Conservation (phyloP, 257 asterid genomes). For the Eustoma russellianum region DNA sequence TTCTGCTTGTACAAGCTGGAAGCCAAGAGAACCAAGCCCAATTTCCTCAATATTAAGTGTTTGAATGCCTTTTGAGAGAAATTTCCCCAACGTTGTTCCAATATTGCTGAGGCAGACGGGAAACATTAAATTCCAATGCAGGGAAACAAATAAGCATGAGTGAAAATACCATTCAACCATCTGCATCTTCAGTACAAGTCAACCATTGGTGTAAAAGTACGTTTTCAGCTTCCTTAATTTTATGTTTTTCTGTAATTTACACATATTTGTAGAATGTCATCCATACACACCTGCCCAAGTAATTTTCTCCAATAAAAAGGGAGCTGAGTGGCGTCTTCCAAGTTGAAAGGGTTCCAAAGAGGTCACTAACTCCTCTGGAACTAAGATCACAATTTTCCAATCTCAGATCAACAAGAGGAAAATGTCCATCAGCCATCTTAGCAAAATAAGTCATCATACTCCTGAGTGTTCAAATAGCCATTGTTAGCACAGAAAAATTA, state of each 20-base stretch:
- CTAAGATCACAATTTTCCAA: slow-evolving; percentile 78
- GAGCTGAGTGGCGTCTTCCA: slow-evolving; percentile 52
- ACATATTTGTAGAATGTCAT: slow-evolving; percentile 4
- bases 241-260: too few species aligned
- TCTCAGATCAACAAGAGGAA: slow-evolving; percentile 55
- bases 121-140: slow-evolving; percentile 5
- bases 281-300: slow-evolving; percentile 69
- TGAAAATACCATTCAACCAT: too few species aligned
- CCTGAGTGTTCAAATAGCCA: slow-evolving; percentile 30
- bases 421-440: slow-evolving; percentile 40
- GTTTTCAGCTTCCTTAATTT: too few species aligned
- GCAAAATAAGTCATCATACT: slow-evolving; percentile 47
- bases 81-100: slow-evolving; percentile 56
- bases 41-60: slow-evolving; percentile 61
- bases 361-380: slow-evolving; percentile 41
- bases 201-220: too few species aligned
- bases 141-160: not conserved
- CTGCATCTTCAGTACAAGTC: too few species aligned
- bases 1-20: slow-evolving; percentile 38
- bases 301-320: slow-evolving; percentile 71
- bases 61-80: slow-evolving; percentile 51
- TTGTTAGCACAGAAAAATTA: not conserved
- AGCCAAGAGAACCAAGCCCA: slow-evolving; percentile 69
- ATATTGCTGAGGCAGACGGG: slow-evolving; percentile 42
- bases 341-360: slow-evolving; percentile 55